A percentile compares a stretch with the other conserved stretches of the same genome.
phyloP scores from a whole-genome alignment of 2,329 filamentous ascomycete species.

The Scytalidium lignicola region DNA sequence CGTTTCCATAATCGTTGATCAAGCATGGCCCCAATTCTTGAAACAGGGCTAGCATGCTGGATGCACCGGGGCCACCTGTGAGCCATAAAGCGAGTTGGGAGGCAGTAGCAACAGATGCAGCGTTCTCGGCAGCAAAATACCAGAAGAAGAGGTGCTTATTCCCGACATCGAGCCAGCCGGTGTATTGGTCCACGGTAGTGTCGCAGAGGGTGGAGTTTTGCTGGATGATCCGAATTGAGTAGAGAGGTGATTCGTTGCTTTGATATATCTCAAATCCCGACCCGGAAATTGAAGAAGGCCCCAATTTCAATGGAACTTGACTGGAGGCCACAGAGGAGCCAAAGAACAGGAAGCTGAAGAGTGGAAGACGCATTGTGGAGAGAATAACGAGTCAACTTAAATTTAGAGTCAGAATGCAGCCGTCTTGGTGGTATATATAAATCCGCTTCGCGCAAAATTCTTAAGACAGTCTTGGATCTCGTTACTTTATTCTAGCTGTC shows the following conservation, averaged over 20 bases:
- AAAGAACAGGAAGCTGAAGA: background rate
- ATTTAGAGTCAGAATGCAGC: too few species aligned
- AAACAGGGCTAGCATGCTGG: slow-evolving; percentile 58
- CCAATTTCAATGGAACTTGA: background rate
- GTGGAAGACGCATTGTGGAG: too few species aligned
- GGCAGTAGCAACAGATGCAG: slow-evolving; percentile 31
- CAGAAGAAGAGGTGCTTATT: slow-evolving; percentile 40
- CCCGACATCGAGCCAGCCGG: slow-evolving; percentile 20
- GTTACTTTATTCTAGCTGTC: too few species aligned
- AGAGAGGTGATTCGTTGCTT: slow-evolving; percentile 13
- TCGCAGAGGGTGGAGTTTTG: slow-evolving; percentile 19
- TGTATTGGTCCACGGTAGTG: slow-evolving; percentile 19
- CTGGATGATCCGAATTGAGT: slow-evolving; percentile 18
- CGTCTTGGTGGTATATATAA: too few species aligned
- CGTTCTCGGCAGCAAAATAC: slow-evolving; percentile 36
- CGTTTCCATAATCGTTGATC: slow-evolving; percentile 37
- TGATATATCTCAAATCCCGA: slow-evolving; percentile 10
- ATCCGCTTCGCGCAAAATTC: too few species aligned
- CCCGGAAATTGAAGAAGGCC: background rate
- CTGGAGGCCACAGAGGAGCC: background rate
- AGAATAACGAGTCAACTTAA: too few species aligned
- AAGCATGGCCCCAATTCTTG: slow-evolving; percentile 47
- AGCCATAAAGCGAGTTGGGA: slow-evolving; percentile 54
- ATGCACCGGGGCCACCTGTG: slow-evolving; percentile 59
- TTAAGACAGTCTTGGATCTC: too few species aligned